phyloP scores from a whole-genome alignment of 2,329 filamentous ascomycete species.

The Coniochaeta sp. region DNA sequence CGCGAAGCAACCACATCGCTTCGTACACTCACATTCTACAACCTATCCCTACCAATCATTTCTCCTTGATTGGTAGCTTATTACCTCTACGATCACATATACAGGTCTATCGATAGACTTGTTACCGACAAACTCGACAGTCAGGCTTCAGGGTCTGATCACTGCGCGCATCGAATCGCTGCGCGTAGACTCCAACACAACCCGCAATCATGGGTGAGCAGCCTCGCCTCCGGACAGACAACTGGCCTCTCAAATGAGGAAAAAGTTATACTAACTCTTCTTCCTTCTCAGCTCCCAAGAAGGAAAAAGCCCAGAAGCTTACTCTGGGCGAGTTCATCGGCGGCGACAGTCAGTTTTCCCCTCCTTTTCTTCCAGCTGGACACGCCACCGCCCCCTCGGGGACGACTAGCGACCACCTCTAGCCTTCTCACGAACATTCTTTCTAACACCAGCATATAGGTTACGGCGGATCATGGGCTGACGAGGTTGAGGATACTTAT shows the following conservation, averaged over 20 bases:
- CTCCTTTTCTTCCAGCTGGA: neutral
- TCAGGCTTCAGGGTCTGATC: slow-evolving; percentile 8
- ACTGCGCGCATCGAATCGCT: slow-evolving; percentile 21
- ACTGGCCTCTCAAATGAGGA: neutral
- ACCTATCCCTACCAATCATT: slow-evolving; percentile 1
- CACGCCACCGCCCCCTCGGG: neutral
- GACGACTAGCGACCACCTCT: neutral
- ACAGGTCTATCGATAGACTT: slow-evolving; percentile 4
- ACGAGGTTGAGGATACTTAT: slow-evolving; percentile 91
- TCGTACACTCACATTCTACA: neutral
- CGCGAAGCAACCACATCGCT: neutral
- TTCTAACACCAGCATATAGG: slow-evolving; percentile 23
- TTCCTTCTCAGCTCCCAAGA: slow-evolving; percentile 70
- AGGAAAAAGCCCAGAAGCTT: slow-evolving; percentile 94
- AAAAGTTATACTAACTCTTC: neutral
- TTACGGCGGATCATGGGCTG: slow-evolving; percentile 84
- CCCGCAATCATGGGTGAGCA: slow-evolving; percentile 26
- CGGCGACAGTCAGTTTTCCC: slow-evolving; percentile 68
- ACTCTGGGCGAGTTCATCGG: slow-evolving; percentile 92
- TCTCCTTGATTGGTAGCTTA: slow-evolving; percentile 2
- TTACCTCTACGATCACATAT: neutral
- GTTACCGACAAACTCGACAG: slow-evolving; percentile 7
- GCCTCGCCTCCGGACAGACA: slow-evolving; percentile 21
- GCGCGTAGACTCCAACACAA: slow-evolving; percentile 21
- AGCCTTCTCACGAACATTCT: slow-evolving; percentile 5